Conservation (phyloP, 2,329 filamentous ascomycete genomes). For the Rhynchosporium graminicola region DNA sequence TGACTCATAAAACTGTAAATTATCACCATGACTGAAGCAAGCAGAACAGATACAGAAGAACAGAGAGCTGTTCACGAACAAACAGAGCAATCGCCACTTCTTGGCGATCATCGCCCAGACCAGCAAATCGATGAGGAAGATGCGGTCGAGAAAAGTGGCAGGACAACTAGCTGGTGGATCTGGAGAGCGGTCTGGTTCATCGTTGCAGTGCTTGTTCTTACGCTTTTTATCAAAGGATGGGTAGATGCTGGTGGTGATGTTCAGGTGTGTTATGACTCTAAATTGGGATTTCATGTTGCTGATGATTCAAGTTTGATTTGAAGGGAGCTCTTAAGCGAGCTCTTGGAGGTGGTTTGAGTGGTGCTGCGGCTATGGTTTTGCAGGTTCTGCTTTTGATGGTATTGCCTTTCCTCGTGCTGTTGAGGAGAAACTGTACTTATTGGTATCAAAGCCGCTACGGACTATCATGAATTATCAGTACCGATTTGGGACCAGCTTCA, state of each 20-base stretch:
- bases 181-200: slow-evolving; percentile 45
- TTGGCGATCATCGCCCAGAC: slow-evolving; percentile 24
- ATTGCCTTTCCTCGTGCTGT: not conserved
- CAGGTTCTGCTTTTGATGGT: slow-evolving; percentile 52
- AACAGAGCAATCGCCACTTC: slow-evolving; percentile 35
- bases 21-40: slow-evolving; percentile 3
- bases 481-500: slow-evolving; percentile 48
- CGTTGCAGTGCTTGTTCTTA: slow-evolving; percentile 39
- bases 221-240: slow-evolving; percentile 49
- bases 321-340: slow-evolving; percentile 47
- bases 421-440: not conserved
- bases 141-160: slow-evolving; percentile 19
- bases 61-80: slow-evolving; percentile 15
- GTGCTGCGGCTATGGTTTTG: slow-evolving; percentile 51
- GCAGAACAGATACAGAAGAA: not conserved
- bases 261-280: slow-evolving; percentile 39
- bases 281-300: not conserved
- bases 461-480: slow-evolving; percentile 56
- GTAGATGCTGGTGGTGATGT: slow-evolving; percentile 46
- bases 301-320: slow-evolving; percentile 45
- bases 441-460: slow-evolving; percentile 45
- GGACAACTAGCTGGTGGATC: slow-evolving; percentile 37
- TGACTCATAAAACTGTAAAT: not conserved
- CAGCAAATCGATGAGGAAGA: slow-evolving; percentile 22
- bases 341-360: slow-evolving; percentile 49